Percentiles rank a stretch among this genome's conserved stretches.
These are phyloP conservation scores for Xanthoceras sorbifolium DNA, from an alignment of 345 rosid species.

Conservation along the genomic window DNA sequence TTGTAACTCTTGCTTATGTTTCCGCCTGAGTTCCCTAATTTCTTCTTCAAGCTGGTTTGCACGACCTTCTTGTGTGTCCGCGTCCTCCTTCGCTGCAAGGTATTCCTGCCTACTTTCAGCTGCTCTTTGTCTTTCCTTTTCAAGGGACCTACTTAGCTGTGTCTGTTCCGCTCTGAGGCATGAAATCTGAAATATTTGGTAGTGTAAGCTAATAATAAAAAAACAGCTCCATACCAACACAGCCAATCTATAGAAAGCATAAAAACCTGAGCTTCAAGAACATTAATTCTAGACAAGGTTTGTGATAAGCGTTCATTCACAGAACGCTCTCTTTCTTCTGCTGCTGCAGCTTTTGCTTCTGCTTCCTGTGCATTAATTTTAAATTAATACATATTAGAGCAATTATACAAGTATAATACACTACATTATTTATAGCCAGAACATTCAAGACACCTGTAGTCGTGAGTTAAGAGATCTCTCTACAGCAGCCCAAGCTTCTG, in stretches of 20 bases:
- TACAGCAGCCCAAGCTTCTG: conserved; percentile 97
- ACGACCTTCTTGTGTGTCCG: conserved; percentile 91
- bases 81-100: conserved; percentile 97
- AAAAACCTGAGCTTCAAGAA: conserved; percentile 96
- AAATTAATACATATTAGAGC: conserved; percentile 11
- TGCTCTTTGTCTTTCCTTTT: conserved; percentile 98
- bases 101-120: conserved; percentile 97
- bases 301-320: conserved; percentile 92
- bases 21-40: conserved; percentile 70
- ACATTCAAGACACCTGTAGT: conserved; percentile 60
- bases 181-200: conserved; percentile 64
- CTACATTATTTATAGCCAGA: conserved; percentile 17
- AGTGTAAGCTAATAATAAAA: conserved; percentile 35
- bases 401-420: background rate
- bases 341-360: conserved; percentile 84
- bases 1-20: conserved; percentile 90
- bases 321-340: conserved; percentile 94
- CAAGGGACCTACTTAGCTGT: conserved; percentile 90
- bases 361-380: conserved; percentile 64
- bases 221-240: conserved; percentile 16
- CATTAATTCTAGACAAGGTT: conserved; percentile 90
- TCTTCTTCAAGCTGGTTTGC: conserved; percentile 86
- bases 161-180: conserved; percentile 96
- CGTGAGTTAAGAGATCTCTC: conserved; percentile 88
- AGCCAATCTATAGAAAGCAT: conserved; percentile 21